phyloP scores from a whole-genome alignment of 2,329 filamentous ascomycete species.

The Clarireedia hainanense region DNA sequence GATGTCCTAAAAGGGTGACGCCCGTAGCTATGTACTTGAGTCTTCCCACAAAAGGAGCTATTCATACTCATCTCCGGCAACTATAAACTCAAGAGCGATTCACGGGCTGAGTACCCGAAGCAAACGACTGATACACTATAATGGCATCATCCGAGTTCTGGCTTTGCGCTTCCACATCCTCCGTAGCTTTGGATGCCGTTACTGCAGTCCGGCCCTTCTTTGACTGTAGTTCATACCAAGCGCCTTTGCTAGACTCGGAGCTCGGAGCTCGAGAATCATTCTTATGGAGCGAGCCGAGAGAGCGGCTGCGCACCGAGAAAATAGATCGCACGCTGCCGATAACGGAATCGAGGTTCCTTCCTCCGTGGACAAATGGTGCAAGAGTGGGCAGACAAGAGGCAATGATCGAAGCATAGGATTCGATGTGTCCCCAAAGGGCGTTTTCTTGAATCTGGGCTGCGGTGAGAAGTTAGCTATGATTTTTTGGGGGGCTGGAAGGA shows the following conservation, averaged over 20 bases:
- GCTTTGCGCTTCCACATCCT: not conserved
- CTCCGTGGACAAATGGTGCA: not conserved
- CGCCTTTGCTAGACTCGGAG: not conserved
- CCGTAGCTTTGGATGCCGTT: not conserved
- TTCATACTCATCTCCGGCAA: too few species aligned
- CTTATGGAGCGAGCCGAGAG: too few species aligned
- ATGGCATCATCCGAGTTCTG: not conserved
- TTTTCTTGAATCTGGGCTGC: slow-evolving; percentile 1
- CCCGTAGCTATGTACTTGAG: too few species aligned
- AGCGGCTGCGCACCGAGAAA: not conserved
- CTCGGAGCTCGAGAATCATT: not conserved
- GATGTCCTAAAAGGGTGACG: too few species aligned
- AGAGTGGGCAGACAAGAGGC: slow-evolving; percentile 1
- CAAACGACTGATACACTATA: not conserved
- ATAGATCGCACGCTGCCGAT: not conserved
- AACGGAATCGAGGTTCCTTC: not conserved
- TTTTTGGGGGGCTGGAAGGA: not conserved
- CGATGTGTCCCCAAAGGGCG: slow-evolving; percentile 4
- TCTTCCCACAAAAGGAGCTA: too few species aligned
- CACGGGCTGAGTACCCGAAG: too few species aligned
- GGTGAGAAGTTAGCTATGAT: not conserved
- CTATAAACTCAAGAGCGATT: too few species aligned
- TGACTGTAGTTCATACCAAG: not conserved
- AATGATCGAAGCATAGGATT: not conserved
- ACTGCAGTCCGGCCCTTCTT: not conserved